Conservation (phyloP, 2,329 filamentous ascomycete genomes). For the Purpureocillium lavendulum region DNA sequence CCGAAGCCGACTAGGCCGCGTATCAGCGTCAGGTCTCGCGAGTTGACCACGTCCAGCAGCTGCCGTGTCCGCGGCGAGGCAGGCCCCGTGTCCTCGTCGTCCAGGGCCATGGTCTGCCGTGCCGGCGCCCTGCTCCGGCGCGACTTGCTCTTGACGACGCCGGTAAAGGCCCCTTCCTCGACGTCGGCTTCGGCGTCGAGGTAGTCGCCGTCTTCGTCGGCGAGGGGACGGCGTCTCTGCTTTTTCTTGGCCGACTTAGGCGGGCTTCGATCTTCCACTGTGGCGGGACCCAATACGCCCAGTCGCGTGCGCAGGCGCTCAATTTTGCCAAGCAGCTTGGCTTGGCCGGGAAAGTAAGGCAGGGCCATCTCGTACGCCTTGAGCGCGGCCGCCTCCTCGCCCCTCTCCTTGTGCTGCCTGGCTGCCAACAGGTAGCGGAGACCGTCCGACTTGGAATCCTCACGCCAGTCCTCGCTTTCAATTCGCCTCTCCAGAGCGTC, state of each 20-base stretch:
- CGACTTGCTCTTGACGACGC: slow-evolving; percentile 7
- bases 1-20: slow-evolving; percentile 62
- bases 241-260: neutral
- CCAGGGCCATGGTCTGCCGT: neutral
- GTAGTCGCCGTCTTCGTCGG: slow-evolving; percentile 3
- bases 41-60: slow-evolving; percentile 65
- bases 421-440: slow-evolving; percentile 83
- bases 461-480: slow-evolving; percentile 50
- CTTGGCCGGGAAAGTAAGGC: slow-evolving; percentile 78
- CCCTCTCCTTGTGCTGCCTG: slow-evolving; percentile 78
- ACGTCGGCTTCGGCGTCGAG: slow-evolving; percentile 11
- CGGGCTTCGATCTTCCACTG: slow-evolving; percentile 4
- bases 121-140: too few species aligned
- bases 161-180: slow-evolving; percentile 17
- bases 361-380: slow-evolving; percentile 80
- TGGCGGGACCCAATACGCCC: slow-evolving; percentile 13
- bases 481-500: slow-evolving; percentile 84
- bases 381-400: slow-evolving; percentile 69
- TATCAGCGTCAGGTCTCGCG: slow-evolving; percentile 57
- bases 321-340: slow-evolving; percentile 67
- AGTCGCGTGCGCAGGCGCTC: slow-evolving; percentile 50
- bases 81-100: slow-evolving; percentile 5
- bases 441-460: slow-evolving; percentile 72
- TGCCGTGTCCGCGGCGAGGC: slow-evolving; percentile 49
- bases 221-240: slow-evolving; percentile 1